These are phyloP conservation scores for Rhodotorula sp. DNA, from an alignment of 1,284 basidiomycete species.

Conservation along the genomic window DNA sequence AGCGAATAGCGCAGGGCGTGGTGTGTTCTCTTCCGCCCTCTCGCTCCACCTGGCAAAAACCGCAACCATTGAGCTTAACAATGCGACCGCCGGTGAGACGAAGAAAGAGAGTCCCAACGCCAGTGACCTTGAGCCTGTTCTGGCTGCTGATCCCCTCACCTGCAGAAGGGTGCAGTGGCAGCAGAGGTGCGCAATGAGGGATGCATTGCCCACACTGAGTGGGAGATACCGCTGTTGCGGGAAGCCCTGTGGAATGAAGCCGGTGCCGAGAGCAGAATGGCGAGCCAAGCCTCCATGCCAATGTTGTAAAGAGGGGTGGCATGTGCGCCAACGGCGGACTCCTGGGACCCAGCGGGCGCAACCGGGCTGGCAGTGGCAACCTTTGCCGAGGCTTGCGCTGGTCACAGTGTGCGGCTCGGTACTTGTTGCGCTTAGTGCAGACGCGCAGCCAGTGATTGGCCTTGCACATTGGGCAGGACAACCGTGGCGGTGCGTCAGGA, in stretches of 20 bases:
- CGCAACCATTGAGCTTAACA: too few species aligned
- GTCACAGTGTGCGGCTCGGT: background rate
- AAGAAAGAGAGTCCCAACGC: too few species aligned
- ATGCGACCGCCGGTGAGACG: too few species aligned
- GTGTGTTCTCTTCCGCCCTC: conserved; percentile 50
- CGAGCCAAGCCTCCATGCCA: conserved; percentile 6
- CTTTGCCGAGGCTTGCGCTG: too few species aligned
- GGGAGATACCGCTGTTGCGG: background rate
- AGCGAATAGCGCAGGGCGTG: conserved; percentile 53
- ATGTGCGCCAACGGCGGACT: too few species aligned
- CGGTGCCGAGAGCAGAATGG: background rate
- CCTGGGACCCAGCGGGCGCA: too few species aligned
- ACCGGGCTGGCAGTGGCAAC: too few species aligned
- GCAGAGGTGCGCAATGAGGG: background rate
- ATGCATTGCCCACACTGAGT: conserved; percentile 1
- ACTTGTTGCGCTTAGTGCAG: background rate
- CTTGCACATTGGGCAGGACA: too few species aligned
- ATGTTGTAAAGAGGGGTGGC: too few species aligned
- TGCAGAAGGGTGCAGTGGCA: background rate
- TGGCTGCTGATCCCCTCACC: conserved; percentile 1
- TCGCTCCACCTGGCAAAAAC: too few species aligned
- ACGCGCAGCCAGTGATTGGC: too few species aligned
- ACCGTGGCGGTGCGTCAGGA: too few species aligned
- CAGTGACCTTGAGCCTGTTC: background rate
- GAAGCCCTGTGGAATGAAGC: background rate